phyloP scores from a whole-genome alignment of 2,329 filamentous ascomycete species.

The Plectosphaerella plurivora region DNA sequence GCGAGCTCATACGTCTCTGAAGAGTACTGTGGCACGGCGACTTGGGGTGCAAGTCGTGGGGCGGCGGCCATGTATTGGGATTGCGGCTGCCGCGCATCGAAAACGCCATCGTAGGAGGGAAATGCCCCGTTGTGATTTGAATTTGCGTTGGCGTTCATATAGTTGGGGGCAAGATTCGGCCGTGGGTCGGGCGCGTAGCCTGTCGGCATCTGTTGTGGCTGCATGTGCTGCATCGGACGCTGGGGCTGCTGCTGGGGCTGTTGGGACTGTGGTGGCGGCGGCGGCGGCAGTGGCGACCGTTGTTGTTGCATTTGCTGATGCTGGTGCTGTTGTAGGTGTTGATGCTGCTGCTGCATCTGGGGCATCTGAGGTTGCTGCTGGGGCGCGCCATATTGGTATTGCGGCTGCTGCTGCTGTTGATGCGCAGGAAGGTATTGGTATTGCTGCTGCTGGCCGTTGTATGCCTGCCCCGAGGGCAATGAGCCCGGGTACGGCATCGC shows the following conservation, averaged over 20 bases:
- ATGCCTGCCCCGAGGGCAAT: constrained; percentile 35
- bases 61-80: too few species aligned
- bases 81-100: constrained; percentile 9
- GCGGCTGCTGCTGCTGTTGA: constrained; percentile 7
- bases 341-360: constrained; percentile 15
- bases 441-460: constrained; percentile 28
- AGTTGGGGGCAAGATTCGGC: constrained; percentile 10
- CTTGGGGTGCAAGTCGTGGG: constrained; percentile 12
- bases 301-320: constrained; percentile 19
- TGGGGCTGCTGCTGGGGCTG: constrained; percentile 17
- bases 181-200: constrained; percentile 11
- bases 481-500: constrained; percentile 30
- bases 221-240: constrained; percentile 10
- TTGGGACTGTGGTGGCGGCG: constrained; percentile 17
- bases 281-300: constrained; percentile 10
- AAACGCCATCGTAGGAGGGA: constrained; percentile 14
- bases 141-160: constrained; percentile 13
- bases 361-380: constrained; percentile 15
- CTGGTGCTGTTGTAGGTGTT: constrained; percentile 19
- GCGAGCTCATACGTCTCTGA: constrained; percentile 12
- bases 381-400: constrained; percentile 13
- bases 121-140: constrained; percentile 13
- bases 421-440: constrained; percentile 15
- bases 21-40: constrained; percentile 17
- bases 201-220: not conserved